Base-by-base conservation (phyloP, 2,329 filamentous ascomycete species). In the Hyphodiscus sp. region DNA sequence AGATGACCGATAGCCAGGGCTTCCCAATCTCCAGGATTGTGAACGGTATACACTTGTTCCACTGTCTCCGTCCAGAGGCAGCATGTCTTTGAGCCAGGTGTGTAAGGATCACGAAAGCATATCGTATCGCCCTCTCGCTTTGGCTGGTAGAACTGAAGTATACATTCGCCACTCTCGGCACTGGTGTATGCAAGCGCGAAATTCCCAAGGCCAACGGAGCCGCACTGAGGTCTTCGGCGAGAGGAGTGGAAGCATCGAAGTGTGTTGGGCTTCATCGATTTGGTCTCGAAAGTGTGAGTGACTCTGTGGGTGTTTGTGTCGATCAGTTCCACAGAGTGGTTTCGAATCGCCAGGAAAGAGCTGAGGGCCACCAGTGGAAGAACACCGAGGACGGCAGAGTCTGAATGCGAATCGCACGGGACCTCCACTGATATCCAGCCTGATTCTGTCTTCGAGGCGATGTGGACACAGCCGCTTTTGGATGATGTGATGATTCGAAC, bases 11-110 rank as follows among this genome's bases (percentile, higher is more conserved):
- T 77, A 0, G 76, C 73, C 7, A 87, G 72, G 1, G 80, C 72
- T 56, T 84, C 80, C 86, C 86, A 90, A 0, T 71, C 67, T 0
- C 86, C 86, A 0, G 84, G 83, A 41, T 84, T 78, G n/a, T 74
- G 68, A 8, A 89, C 74, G 9, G 72, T 74, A 46, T 78, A 76
- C 41, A 71, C 76, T 2, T 74, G 68, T 59, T 82, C 76, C 16
- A 71, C 75, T 1, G 79, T 76, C 20, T 76, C 74, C 6, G 68
- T 64, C 79, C 79, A 83, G 1, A 72, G 66, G 57, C 75, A 80
- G 56, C 74, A 79, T 6, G 70, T 73, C 38, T 72, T 71, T 16
- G 67, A 70, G 0, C 69, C 69, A 1, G 71, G 68, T 0, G 68
- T 70, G 2, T 62, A 64, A 1, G 72, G 71, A 54, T 76, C 73